These are phyloP conservation scores for Fragaria iinumae DNA, from an alignment of 306 rosid species.

Conservation along the genomic window DNA sequence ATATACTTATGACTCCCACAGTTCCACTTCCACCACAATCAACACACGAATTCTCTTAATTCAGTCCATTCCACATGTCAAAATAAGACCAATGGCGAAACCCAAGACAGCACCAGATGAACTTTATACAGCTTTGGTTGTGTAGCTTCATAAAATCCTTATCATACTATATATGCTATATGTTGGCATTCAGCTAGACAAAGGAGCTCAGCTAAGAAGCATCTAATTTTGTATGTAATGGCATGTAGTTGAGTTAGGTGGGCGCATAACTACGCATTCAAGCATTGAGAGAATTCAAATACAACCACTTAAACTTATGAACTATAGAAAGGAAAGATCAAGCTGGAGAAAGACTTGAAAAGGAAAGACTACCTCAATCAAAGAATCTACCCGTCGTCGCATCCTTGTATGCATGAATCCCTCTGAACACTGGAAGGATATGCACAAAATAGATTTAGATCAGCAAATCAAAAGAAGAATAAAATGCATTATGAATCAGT, in stretches of 20 bases:
- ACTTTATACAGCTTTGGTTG: background rate
- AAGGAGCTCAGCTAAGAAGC: background rate
- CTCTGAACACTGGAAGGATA: constrained; percentile 75
- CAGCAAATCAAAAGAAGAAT: background rate
- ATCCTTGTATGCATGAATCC: constrained; percentile 98
- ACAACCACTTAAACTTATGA: background rate
- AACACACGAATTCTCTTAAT: background rate
- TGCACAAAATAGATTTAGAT: constrained; percentile 15
- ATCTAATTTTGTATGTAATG: background rate
- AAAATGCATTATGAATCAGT: background rate
- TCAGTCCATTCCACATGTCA: background rate
- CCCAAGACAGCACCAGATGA: background rate
- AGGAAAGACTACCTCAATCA: constrained; percentile 66
- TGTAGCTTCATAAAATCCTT: background rate
- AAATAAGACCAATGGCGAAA: background rate
- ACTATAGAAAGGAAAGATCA: background rate
- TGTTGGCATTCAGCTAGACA: background rate
- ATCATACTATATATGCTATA: background rate
- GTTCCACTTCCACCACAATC: background rate
- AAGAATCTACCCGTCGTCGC: constrained; percentile 97
- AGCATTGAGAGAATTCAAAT: background rate
- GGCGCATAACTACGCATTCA: background rate
- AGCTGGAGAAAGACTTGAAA: background rate
- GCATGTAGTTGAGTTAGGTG: background rate
- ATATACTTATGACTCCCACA: background rate